Evolutionary conservation across 768 basidiomycete genomes (phyloP).

Genomic region (Strobilomyces confusus): DNA sequence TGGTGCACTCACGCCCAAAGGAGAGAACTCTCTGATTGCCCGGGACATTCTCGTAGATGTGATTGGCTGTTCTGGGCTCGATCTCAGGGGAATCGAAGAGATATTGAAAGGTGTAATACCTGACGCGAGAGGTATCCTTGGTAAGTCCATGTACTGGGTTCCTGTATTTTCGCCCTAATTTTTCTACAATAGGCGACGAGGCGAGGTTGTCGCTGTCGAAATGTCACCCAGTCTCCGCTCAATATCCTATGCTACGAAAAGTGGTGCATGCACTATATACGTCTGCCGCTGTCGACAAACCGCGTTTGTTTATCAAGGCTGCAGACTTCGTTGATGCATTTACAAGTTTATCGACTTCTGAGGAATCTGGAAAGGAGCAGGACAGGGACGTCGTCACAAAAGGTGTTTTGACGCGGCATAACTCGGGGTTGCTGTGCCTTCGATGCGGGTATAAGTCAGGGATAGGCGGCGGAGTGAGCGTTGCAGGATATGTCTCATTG

Average conservation of each 20-base stretch:
- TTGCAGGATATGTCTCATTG: slow-evolving; percentile 34
- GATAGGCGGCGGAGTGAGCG: slow-evolving; percentile 31
- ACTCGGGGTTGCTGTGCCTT: slow-evolving; percentile 44
- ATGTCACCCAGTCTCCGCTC: slow-evolving; percentile 51
- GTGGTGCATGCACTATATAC: slow-evolving; percentile 44
- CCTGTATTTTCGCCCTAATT: not conserved
- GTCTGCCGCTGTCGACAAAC: slow-evolving; percentile 55
- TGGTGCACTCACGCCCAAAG: slow-evolving; percentile 48
- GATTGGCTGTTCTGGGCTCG: slow-evolving; percentile 61
- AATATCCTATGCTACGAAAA: slow-evolving; percentile 41
- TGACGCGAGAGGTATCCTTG: slow-evolving; percentile 21
- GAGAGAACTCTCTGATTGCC: slow-evolving; percentile 62
- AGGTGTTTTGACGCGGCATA: slow-evolving; percentile 41
- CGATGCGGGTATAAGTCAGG: slow-evolving; percentile 62
- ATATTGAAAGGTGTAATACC: slow-evolving; percentile 39
- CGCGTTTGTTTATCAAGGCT: slow-evolving; percentile 69
- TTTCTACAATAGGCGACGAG: slow-evolving; percentile 40
- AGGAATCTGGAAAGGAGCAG: slow-evolving; percentile 37
- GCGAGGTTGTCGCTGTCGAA: slow-evolving; percentile 50
- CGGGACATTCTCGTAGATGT: slow-evolving; percentile 59
- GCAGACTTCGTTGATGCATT: slow-evolving; percentile 66
- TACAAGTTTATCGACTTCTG: slow-evolving; percentile 38
- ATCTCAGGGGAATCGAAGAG: slow-evolving; percentile 48
- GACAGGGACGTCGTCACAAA: slow-evolving; percentile 63
- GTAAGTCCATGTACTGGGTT: slow-evolving; percentile 18